Evolutionary conservation across 768 basidiomycete genomes (phyloP), one percentile per base, ranked within the genome.

Genomic region (Mycena metata): DNA sequence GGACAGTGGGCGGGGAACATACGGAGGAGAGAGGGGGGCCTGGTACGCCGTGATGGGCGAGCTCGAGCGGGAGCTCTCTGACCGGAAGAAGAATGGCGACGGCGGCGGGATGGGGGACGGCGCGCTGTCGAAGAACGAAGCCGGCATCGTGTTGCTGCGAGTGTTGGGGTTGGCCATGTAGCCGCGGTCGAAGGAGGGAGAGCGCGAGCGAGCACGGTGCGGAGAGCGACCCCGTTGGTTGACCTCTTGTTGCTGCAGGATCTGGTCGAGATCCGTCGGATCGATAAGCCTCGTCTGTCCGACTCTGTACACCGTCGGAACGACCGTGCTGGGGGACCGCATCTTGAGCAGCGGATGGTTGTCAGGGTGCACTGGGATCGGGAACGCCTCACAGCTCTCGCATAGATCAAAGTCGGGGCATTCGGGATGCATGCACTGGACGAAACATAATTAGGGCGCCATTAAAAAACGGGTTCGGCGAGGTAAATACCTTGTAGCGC

Each of bases 391-490:
- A 79, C 95, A 96, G 59, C 78, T 78, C 64, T 84, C 82, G 79
- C 95, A 96, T 19, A 96, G 83, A 74, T 96, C 95, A 72, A 89
- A 95, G 77, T 96, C 92, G 0, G 86, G 84, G 79, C 95, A 96
- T 5, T 82, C 79, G 16, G 88, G 83, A 74, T 95, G 89, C 88
- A 94, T 90, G 79, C 95, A 96, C 91, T 93, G 69, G 1, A 33
- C 11, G 35, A 68, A 58, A 33, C 41, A 56, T 46, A 60, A 54
- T 45, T 69, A 64, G 19, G 21, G 16, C 12, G 10, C 21, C 19
- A 9, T 3, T 2, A 39, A 4, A 39, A 39, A 47, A 16, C 43
- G 36, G 42, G 46, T 35, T 12, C 3, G 50, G 23, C 36, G 39
- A 23, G 41, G 16, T 30, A 73, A 78, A 62, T 47, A 90, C 91